Evolutionary conservation across 208 protist species (phyloP), one percentile per base, ranked within the genome.

Genomic region (Vickermania ingenoplastis): DNA sequence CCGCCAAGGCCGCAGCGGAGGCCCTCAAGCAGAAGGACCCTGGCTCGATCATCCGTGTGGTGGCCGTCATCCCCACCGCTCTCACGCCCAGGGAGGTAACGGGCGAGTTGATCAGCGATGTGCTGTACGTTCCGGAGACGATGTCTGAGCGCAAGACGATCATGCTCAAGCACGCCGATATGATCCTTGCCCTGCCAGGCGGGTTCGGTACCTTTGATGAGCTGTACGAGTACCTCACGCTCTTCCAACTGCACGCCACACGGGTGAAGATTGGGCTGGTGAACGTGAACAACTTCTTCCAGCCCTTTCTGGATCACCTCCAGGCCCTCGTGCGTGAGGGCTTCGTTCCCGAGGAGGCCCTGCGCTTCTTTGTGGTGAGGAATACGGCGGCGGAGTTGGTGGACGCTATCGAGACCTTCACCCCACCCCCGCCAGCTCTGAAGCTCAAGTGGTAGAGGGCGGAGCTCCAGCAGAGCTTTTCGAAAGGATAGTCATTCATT

Each of bases 141-240:
- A 92, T 92, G 86, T 82, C 75, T 23, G 86, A 92, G 72, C 76
- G 86, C 13, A 92, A 92, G 73, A 86, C 71, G 61, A 82, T 92
- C 67, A 92, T 92, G 86, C 85, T 90, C 59, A 67, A 76, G 0
- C 73, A 80, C 63, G 50, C 79, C 57, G 63, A 81, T 61, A 75
- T 67, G 0, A 77, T 92, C 24, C 72, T 92, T 25, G 81, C 77
- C 13, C 77, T 92, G 31, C 86, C 86, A 0, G 86, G 86, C 26
- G 86, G 86, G 41, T 57, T 86, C 24, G 86, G 86, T 57, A 92
- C 86, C 60, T 86, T 89, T 69, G 86, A 92, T 61, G 86, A 92
- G 61, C 72, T 92, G 53, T 69, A 89, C 21, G 86, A 92, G 66
- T 79, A 86, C 14, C 57, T 90, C 30, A 92, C 86, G 57, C 77